A percentile compares a stretch with the other conserved stretches of the same genome.
These are phyloP conservation scores for Penicillium chermesinum DNA, from an alignment of 495 filamentous ascomycete species.

Conservation along the genomic window DNA sequence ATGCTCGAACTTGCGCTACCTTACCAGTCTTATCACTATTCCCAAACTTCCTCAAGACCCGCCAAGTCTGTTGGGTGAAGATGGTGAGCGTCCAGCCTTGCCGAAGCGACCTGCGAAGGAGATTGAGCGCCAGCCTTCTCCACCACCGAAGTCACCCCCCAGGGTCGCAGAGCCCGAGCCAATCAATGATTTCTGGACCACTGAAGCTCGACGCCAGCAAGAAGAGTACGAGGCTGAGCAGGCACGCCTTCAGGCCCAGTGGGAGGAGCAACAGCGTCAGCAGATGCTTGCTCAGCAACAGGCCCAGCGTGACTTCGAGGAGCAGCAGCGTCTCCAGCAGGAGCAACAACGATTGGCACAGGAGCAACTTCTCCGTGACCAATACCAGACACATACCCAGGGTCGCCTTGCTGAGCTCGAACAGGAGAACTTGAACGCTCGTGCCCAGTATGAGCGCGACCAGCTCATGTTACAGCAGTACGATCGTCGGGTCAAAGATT, in stretches of 20 bases:
- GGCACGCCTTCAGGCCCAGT: conserved; percentile 74
- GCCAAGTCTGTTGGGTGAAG: conserved; percentile 78
- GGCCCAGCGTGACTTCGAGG: conserved; percentile 88
- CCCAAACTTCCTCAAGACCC: conserved; percentile 94
- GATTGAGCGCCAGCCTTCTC: conserved; percentile 52
- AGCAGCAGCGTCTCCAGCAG: conserved; percentile 80
- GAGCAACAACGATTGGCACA: conserved; percentile 90
- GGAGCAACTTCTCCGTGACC: conserved; percentile 80
- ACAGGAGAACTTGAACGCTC: conserved; percentile 87
- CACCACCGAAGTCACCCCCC: conserved; percentile 60
- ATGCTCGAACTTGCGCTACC: conserved; percentile 92
- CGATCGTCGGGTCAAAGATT: conserved; percentile 83
- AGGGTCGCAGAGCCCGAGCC: conserved; percentile 87
- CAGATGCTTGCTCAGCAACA: conserved; percentile 77
- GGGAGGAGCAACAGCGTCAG: conserved; percentile 66
- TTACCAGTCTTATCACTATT: conserved; percentile 92
- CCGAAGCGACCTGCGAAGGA: conserved; percentile 72
- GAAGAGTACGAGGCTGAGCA: conserved; percentile 94
- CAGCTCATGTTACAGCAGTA: conserved; percentile 96
- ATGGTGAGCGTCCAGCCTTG: conserved; percentile 75
- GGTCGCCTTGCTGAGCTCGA: conserved; percentile 91
- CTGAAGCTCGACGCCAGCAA: conserved; percentile 82
- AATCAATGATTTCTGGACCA: conserved; percentile 97
- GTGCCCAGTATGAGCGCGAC: conserved; percentile 93
- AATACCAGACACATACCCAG: conserved; percentile 86